Evolutionary conservation across 1,284 basidiomycete species (phyloP).

Genomic region (Irpex sp.): DNA sequence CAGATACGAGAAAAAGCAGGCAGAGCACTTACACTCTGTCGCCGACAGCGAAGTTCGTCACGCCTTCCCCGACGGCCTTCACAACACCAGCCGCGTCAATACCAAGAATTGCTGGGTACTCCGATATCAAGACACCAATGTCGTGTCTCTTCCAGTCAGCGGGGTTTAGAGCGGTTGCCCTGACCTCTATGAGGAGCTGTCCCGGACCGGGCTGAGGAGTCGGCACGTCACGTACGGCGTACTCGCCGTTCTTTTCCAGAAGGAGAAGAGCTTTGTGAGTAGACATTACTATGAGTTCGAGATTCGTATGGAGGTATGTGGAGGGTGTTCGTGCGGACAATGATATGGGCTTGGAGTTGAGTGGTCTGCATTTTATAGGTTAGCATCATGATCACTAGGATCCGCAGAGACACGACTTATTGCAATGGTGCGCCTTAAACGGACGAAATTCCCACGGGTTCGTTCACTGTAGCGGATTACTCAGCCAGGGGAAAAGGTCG

Average conservation of each 20-base stretch:
- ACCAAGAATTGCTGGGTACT: conserved; percentile 46
- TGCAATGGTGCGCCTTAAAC: no score
- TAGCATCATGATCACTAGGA: no score
- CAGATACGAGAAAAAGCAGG: no score
- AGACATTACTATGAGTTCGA: background rate
- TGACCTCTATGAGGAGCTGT: conserved; percentile 37
- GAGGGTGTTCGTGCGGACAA: no score
- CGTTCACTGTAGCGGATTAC: no score
- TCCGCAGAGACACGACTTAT: no score
- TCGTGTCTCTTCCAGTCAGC: conserved; percentile 35
- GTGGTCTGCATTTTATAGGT: no score
- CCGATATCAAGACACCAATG: conserved; percentile 28
- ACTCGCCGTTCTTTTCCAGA: conserved; percentile 15
- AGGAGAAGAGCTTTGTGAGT: conserved; percentile 26
- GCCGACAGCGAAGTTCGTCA: conserved; percentile 46
- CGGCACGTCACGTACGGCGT: conserved; percentile 16
- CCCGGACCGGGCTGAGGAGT: conserved; percentile 33
- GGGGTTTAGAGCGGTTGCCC: conserved; percentile 40
- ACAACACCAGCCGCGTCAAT: conserved; percentile 58
- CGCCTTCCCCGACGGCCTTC: conserved; percentile 47
- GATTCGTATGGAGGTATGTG: no score
- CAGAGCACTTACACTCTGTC: conserved; percentile 48
- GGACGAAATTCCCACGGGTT: no score
- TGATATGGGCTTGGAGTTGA: no score
- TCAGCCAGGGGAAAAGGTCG: no score